Evolutionary conservation across 257 asterid species (phyloP), one percentile per base, ranked within the genome.

Genomic region (Rubia yunnanensis): DNA sequence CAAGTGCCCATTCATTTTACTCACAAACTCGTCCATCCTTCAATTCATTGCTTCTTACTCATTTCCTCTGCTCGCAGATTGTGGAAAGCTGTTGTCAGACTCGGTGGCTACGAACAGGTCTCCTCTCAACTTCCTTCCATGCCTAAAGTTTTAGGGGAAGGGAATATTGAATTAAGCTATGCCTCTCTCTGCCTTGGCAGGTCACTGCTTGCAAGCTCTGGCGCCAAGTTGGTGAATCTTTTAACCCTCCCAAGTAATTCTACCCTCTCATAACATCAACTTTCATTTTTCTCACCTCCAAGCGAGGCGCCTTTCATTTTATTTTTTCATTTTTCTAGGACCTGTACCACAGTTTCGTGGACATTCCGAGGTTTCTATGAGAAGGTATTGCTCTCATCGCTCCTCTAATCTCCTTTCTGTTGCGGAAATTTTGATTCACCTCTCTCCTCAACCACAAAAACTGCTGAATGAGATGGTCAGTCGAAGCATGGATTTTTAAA

Each of bases 321-420:
- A 73, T 63, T 63, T 39, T 50, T 68, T 56, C 13, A 44, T 58
- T 75, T 76, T 39, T 73, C 74, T 86, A 91, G 98, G 92, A 91
- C 98, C 55, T 91, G 98, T 78, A 91, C 98, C 44, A 91, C 98
- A 36, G 95, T 91, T 62, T 91, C 98, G 30, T 91, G 98, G 98
- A 86, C 95, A 67, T 91, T 91, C 74, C 91, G 98, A 70, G 89
- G 89, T 67, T 91, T 91, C 70, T 91, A 91, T 74, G 98, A 91
- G 81, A 91, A 91, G 98, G 98, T 91, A 59, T 70, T 72, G 64
- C 56, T 67, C 72, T 49, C 35, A 6, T 65, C 67, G 30, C 49
- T 60, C 24, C 63, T 68, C 71, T 62, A 30, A 54, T 26, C 22
- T 72, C 9, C 63, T 49, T 36, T n/a, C 62, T 44, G 38, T 23